Evolutionary conservation across 73 alveolate species (phyloP), one percentile per base, ranked within the genome.

Genomic region (Durusdinium trenchii): DNA sequence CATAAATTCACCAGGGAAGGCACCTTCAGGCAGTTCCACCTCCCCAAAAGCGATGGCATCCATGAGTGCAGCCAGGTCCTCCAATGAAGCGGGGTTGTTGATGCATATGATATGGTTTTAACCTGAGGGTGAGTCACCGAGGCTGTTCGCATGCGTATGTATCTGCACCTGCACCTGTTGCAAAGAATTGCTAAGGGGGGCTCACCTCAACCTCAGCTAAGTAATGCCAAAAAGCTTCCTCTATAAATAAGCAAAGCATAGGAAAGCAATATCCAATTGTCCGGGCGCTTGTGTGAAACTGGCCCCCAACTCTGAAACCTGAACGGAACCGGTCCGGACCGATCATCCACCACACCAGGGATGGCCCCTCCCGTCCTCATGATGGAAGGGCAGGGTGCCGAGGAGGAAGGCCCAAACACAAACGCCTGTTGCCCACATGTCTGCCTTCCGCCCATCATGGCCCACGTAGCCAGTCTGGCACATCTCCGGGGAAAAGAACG

Each of bases 401-500:
- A 76, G 54, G 45, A 75, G 93, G 64, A 76, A 94, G 61, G 94
- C 99, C 99, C 99, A 94, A 46, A 94, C 48, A 36, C 93, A 76
- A 38, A 94, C 84, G 69, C 99, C 99, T 18, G 93, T 40, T 54
- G 99, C 99, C 99, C 99, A 94, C 23, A 94, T 78, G 67, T 94
- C 99, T 3, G 93, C 99, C 38, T 76, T 75, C 75, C 98, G 98
- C 43, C 98, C 98, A 48, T 91, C 98, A 38, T 91, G 98, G 85
- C 98, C 98, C 28, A 62, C 23, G 76, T 91, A 91, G 45, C 98
- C 98, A 5, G 45, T 54, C 32, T 61, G 67, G 51, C 99, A 94
- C 99, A 94, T 94, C 54, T 94, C 99, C 26, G 99, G 99, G 18
- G 99, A 73, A 84, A 94, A 94, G 99, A 94, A 94, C 48, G 73